Evolutionary conservation across 345 rosid species (phyloP).

Genomic region (Rubroshorea leprosula): DNA sequence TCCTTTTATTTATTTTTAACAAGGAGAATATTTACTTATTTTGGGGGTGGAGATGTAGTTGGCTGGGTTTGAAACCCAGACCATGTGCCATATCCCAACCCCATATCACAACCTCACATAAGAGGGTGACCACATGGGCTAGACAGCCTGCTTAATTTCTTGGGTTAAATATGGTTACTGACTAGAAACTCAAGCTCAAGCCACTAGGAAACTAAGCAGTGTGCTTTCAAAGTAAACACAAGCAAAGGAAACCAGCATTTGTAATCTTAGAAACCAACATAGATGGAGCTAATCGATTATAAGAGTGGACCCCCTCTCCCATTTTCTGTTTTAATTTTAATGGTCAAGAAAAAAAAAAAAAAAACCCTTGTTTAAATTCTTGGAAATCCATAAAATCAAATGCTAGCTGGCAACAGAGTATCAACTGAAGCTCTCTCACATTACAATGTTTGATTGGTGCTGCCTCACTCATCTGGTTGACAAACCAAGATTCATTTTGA

Average conservation of each 20-base stretch:
- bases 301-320: slow-evolving; percentile 2
- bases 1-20: no score
- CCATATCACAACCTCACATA: no score
- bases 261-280: background rate
- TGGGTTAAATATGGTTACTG: no score
- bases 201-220: background rate
- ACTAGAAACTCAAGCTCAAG: no score
- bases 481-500: background rate
- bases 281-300: background rate
- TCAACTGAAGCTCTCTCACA: background rate
- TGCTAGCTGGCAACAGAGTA: slow-evolving; percentile 8
- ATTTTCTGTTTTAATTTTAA: background rate
- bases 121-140: no score
- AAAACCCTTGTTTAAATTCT: background rate
- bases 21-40: no score
- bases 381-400: background rate
- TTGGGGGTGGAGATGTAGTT: no score
- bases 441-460: background rate
- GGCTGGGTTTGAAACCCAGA: no score
- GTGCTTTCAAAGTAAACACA: background rate
- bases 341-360: background rate
- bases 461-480: slow-evolving; percentile 1
- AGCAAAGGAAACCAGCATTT: no score
- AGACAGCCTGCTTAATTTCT: no score
- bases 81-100: no score